phyloP scores from a whole-genome alignment of 352 stramenopile genomes.

The Discostella stelligera region DNA sequence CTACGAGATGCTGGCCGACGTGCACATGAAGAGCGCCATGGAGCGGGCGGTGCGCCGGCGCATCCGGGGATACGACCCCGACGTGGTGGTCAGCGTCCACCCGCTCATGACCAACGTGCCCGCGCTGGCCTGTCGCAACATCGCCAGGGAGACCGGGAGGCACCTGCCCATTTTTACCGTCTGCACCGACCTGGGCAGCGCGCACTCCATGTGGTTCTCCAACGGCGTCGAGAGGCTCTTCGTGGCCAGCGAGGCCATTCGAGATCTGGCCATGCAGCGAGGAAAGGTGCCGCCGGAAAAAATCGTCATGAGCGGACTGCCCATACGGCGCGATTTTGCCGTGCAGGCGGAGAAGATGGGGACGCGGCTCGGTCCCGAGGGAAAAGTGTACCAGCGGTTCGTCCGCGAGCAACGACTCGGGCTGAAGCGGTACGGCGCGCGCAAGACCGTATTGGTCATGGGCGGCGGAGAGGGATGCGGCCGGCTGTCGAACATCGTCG shows the following conservation, averaged over 20 bases:
- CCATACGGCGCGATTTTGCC: constrained; percentile 79
- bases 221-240: constrained; percentile 80
- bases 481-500: constrained; percentile 74
- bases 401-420: constrained; percentile 54
- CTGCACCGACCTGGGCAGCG: constrained; percentile 78
- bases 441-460: constrained; percentile 77
- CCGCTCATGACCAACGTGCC: constrained; percentile 81
- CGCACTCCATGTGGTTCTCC: constrained; percentile 80
- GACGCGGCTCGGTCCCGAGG: constrained; percentile 47
- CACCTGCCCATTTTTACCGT: constrained; percentile 82
- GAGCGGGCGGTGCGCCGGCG: constrained; percentile 59
- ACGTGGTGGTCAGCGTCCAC: constrained; percentile 81
- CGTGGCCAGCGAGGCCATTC: constrained; percentile 65
- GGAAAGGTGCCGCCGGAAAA: constrained; percentile 74
- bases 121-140: constrained; percentile 64
- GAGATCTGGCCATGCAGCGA: constrained; percentile 60
- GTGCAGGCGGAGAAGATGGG: constrained; percentile 62
- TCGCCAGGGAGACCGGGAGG: constrained; percentile 62
- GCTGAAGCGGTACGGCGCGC: constrained; percentile 42
- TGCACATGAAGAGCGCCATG: constrained; percentile 68
- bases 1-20: constrained; percentile 68
- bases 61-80: constrained; percentile 63
- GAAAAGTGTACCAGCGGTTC: constrained; percentile 52
- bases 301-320: constrained; percentile 73
- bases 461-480: constrained; percentile 81